Conservation (phyloP, 106 monocot genomes). For the Dactylorhiza incarnata region DNA sequence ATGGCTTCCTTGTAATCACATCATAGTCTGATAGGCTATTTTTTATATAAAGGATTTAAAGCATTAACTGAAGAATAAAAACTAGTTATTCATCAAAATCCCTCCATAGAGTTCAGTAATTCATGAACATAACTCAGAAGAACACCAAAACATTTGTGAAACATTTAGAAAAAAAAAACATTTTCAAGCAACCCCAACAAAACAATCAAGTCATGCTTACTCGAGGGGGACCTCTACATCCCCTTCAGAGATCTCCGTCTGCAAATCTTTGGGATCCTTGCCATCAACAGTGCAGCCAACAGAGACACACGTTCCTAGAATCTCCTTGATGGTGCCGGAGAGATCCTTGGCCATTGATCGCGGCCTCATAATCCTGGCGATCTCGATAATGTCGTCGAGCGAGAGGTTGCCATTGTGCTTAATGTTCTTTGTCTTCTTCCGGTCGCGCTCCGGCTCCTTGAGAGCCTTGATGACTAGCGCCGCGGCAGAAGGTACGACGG, state of each 20-base stretch:
- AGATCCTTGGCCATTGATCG: slow-evolving; percentile 53
- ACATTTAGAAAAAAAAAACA: too few relatives aligned
- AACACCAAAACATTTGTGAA: too few relatives aligned
- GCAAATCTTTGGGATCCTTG: slow-evolving; percentile 45
- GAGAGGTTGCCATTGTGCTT: slow-evolving; percentile 59
- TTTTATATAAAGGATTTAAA: too few relatives aligned
- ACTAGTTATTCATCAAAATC: too few relatives aligned
- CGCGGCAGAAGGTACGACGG: slow-evolving; percentile 54
- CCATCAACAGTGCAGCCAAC: slow-evolving; percentile 48
- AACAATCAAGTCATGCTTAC: too few relatives aligned
- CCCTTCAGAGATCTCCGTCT: not conserved
- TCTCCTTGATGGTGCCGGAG: slow-evolving; percentile 44
- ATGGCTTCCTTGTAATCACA: too few relatives aligned
- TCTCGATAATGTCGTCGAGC: slow-evolving; percentile 53
- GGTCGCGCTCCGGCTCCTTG: slow-evolving; percentile 53
- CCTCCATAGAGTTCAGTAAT: too few relatives aligned
- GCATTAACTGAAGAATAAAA: too few relatives aligned
- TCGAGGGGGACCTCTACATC: too few relatives aligned
- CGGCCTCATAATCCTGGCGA: slow-evolving; percentile 39
- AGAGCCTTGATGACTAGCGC: slow-evolving; percentile 58
- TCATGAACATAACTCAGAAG: too few relatives aligned
- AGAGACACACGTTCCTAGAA: slow-evolving; percentile 56
- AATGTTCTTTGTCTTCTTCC: slow-evolving; percentile 60
- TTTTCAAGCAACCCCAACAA: too few relatives aligned
- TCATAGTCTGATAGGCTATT: too few relatives aligned